These are phyloP conservation scores for Antarctomyces pellizariae DNA, from an alignment of 495 filamentous ascomycete species.

Conservation along the genomic window DNA sequence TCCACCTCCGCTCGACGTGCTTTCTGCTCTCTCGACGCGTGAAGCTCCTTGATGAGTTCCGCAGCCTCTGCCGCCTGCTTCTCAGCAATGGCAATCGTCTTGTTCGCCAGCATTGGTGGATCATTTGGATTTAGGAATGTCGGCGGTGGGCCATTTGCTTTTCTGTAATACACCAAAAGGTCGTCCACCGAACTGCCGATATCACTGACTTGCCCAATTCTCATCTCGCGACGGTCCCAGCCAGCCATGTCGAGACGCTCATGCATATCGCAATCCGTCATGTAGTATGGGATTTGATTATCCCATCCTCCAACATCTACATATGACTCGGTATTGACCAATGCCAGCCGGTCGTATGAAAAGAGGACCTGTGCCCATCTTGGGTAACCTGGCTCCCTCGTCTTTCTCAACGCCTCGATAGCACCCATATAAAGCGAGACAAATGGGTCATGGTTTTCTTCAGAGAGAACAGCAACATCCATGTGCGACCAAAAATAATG, in stretches of 20 bases:
- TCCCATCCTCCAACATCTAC: constrained; percentile 35
- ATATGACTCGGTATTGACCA: constrained; percentile 29
- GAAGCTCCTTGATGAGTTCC: constrained; percentile 2
- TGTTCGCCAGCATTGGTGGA: constrained; percentile 9
- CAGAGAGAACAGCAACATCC: constrained; percentile 17
- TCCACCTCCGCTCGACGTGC: no score
- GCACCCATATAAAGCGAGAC: constrained; percentile 26
- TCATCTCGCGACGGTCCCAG: constrained; percentile 21
- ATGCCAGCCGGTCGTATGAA: constrained; percentile 32
- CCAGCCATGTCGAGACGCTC: constrained; percentile 24
- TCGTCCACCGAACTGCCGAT: constrained; percentile 23
- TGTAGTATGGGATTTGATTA: constrained; percentile 35
- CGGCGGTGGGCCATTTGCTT: constrained; percentile 8
- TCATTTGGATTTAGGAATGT: constrained; percentile 20
- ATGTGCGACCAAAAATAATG: constrained; percentile 34
- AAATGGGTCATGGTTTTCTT: constrained; percentile 15
- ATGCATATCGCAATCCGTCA: constrained; percentile 36
- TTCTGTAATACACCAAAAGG: constrained; percentile 22
- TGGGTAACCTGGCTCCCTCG: constrained; percentile 7
- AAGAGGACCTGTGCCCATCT: constrained; percentile 30
- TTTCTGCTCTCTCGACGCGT: neutral
- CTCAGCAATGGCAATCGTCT: constrained; percentile 3
- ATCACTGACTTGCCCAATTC: constrained; percentile 28
- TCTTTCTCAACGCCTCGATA: constrained; percentile 18
- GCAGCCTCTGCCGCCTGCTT: constrained; percentile 5